phyloP scores from a whole-genome alignment of 2,329 filamentous ascomycete species.

The Metarhizium rileyi region DNA sequence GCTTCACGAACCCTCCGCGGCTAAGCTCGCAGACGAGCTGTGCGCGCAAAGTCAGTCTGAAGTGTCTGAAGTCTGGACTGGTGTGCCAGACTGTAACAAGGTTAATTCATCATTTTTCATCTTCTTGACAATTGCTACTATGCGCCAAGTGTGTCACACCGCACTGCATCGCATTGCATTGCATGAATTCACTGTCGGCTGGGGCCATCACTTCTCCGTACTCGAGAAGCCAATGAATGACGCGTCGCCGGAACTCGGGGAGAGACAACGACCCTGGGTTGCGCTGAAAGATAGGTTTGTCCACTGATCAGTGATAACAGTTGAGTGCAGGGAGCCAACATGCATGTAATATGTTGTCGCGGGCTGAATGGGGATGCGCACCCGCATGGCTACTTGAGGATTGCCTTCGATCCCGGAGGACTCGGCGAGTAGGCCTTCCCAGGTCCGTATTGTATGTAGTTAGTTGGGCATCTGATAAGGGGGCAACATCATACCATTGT shows the following conservation, averaged over 20 bases:
- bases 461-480: too few species aligned
- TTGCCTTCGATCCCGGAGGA: too few species aligned
- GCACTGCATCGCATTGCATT: background rate
- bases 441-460: too few species aligned
- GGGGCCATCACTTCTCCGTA: background rate
- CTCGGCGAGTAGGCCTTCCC: too few species aligned
- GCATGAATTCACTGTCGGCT: background rate
- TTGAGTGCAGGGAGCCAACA: background rate
- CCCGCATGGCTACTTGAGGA: too few species aligned
- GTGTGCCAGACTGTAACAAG: background rate
- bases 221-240: background rate
- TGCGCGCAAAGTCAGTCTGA: background rate
- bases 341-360: background rate
- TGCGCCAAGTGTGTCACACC: background rate
- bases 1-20: background rate
- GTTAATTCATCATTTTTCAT: background rate
- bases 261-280: background rate
- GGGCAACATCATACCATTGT: too few species aligned
- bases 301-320: too few species aligned
- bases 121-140: background rate
- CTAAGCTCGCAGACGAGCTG: background rate
- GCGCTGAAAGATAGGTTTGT: background rate
- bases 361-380: too few species aligned
- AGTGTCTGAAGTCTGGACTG: background rate
- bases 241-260: background rate